Conservation (phyloP, 2,329 filamentous ascomycete species). For the Ascochyta rabiei region DNA sequence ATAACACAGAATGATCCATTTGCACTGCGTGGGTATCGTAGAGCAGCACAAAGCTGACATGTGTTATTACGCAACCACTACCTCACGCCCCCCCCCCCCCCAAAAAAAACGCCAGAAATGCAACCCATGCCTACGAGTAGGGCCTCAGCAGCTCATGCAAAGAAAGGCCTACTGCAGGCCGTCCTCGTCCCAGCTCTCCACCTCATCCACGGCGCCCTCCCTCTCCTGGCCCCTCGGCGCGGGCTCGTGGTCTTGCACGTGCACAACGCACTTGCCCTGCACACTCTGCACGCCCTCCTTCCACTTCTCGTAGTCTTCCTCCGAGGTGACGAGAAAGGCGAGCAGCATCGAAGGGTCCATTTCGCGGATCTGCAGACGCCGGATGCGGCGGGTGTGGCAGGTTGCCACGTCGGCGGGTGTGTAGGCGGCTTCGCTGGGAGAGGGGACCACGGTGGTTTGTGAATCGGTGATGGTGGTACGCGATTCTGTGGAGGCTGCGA, state of each 20-base stretch:
- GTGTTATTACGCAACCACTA: neutral
- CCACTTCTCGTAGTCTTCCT: conserved; percentile 86
- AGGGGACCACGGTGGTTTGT: conserved; percentile 32
- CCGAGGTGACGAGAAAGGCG: conserved; percentile 82
- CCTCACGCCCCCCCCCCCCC: too few relatives aligned
- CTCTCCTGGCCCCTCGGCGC: conserved; percentile 64
- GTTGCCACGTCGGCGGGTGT: conserved; percentile 75
- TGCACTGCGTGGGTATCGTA: neutral
- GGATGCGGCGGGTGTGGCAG: conserved; percentile 85
- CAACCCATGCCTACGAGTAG: neutral
- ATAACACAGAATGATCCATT: too few relatives aligned
- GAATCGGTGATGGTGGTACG: conserved; percentile 22
- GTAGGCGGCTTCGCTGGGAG: conserved; percentile 54
- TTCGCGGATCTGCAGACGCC: conserved; percentile 82
- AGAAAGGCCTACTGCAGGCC: conserved; percentile 33
- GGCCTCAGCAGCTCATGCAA: neutral
- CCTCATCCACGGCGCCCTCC: conserved; percentile 81
- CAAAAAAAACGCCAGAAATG: conserved; percentile 13
- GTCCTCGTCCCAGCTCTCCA: conserved; percentile 77
- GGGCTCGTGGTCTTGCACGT: conserved; percentile 73
- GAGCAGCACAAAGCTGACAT: neutral
- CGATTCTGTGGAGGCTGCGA: conserved; percentile 21
- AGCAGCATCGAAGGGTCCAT: conserved; percentile 99
- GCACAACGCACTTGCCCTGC: conserved; percentile 79
- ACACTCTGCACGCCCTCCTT: conserved; percentile 74